Evolutionary conservation across 1,284 basidiomycete genomes (phyloP).

Genomic region (Pterulicium gracile): DNA sequence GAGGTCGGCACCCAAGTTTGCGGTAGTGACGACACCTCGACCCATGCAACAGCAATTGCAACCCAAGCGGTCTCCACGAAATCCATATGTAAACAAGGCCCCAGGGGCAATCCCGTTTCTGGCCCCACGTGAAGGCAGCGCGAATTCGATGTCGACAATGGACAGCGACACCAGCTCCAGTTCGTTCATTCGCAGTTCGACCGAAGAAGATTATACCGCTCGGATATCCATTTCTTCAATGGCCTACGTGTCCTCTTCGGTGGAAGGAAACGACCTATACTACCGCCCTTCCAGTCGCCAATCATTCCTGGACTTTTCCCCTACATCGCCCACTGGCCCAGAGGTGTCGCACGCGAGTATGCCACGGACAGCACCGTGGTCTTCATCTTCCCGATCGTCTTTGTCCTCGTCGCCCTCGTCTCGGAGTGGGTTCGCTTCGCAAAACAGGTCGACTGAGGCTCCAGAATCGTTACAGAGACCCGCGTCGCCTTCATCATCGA

Average conservation of each 20-base stretch:
- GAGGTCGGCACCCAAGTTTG: too few relatives aligned
- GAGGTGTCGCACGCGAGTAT: too few relatives aligned
- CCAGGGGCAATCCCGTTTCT: conserved; percentile 15
- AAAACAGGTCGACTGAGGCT: too few relatives aligned
- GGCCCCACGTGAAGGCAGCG: too few relatives aligned
- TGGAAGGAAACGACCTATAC: background rate
- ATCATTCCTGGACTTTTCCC: background rate
- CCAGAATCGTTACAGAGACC: too few relatives aligned
- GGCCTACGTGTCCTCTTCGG: background rate
- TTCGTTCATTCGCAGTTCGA: background rate
- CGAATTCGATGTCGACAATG: background rate
- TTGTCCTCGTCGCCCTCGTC: too few relatives aligned
- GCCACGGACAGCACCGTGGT: too few relatives aligned
- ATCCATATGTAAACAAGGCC: conserved; percentile 38
- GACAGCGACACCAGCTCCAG: background rate
- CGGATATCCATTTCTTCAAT: background rate
- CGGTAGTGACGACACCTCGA: background rate
- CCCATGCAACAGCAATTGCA: conserved; percentile 1
- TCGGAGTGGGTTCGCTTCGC: too few relatives aligned
- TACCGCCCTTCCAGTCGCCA: background rate
- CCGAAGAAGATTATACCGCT: background rate
- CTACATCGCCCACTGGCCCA: background rate
- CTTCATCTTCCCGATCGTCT: background rate
- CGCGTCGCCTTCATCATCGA: background rate
- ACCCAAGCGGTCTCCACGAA: conserved; percentile 16